These are phyloP conservation scores for Simplicillium sp. DNA, from an alignment of 2,329 filamentous ascomycete genomes.

Conservation along the genomic window DNA sequence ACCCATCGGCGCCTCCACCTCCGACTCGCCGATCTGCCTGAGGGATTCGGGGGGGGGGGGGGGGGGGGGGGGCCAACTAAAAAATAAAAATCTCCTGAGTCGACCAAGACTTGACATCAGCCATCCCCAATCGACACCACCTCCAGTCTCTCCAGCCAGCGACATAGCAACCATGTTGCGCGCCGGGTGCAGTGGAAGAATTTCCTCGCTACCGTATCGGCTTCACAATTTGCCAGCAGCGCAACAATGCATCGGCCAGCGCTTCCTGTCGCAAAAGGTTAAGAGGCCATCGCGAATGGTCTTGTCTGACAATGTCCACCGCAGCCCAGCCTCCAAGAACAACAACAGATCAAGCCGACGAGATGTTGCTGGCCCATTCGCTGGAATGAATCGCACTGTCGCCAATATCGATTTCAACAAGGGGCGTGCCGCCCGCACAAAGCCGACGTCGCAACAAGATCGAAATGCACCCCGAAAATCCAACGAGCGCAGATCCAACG, in stretches of 20 bases:
- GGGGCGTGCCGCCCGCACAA: conserved; percentile 8
- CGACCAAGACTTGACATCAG: no score
- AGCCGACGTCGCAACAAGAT: conserved; percentile 8
- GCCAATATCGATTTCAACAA: conserved; percentile 25
- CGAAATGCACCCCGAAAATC: conserved; percentile 15
- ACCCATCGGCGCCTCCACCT: no score
- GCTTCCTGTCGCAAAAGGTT: conserved; percentile 21
- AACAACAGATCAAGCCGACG: conserved; percentile 24
- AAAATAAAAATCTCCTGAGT: no score
- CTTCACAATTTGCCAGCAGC: background rate
- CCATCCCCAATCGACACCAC: no score
- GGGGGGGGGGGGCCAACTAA: no score
- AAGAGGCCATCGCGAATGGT: conserved; percentile 46
- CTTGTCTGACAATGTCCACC: conserved; percentile 43
- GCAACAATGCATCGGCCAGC: conserved; percentile 23
- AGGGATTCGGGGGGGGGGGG: no score
- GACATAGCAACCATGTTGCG: no score
- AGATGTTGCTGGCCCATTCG: conserved; percentile 38
- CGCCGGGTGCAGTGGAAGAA: no score
- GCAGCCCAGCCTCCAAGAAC: conserved; percentile 23
- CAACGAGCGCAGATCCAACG: conserved; percentile 22
- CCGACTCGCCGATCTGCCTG: no score
- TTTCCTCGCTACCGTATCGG: no score
- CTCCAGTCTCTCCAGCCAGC: no score
- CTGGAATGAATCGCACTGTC: conserved; percentile 45